phyloP scores from a whole-genome alignment of 805 yeast genomes.

The Kurtzmaniella cleridarum region DNA sequence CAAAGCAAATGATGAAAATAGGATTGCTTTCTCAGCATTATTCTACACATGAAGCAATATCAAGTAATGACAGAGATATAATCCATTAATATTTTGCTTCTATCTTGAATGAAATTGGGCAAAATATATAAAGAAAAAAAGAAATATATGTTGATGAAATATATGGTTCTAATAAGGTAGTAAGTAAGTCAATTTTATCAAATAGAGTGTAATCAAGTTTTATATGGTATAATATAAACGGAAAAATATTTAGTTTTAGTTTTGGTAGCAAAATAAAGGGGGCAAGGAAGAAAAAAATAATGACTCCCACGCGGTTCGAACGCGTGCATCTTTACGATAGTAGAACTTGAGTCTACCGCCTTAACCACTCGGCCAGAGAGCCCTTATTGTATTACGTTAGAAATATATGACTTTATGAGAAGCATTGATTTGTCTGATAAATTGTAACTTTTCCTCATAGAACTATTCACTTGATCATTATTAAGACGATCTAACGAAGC shows the following conservation, averaged over 20 bases:
- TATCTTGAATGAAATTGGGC: too few relatives aligned
- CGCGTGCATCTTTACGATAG: constrained; percentile 25
- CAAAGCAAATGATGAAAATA: constrained; percentile 8
- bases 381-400: constrained; percentile 7
- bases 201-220: too few relatives aligned
- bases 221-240: too few relatives aligned
- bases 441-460: not conserved
- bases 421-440: not conserved
- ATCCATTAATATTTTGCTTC: too few relatives aligned
- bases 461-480: not conserved
- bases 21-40: constrained; percentile 1
- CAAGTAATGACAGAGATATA: too few relatives aligned
- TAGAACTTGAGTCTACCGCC: constrained; percentile 21
- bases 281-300: constrained; percentile 5
- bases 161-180: too few relatives aligned
- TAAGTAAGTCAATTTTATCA: too few relatives aligned
- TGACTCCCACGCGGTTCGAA: constrained; percentile 30
- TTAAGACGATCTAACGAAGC: too few relatives aligned
- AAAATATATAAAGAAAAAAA: too few relatives aligned
- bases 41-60: not conserved
- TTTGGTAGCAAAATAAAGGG: too few relatives aligned
- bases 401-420: not conserved
- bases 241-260: too few relatives aligned
- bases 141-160: too few relatives aligned
- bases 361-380: constrained; percentile 28